Percentiles rank a stretch among this genome's conserved stretches.
Conservation (phyloP, 2,329 filamentous ascomycete species). For the Fusarium sp. region DNA sequence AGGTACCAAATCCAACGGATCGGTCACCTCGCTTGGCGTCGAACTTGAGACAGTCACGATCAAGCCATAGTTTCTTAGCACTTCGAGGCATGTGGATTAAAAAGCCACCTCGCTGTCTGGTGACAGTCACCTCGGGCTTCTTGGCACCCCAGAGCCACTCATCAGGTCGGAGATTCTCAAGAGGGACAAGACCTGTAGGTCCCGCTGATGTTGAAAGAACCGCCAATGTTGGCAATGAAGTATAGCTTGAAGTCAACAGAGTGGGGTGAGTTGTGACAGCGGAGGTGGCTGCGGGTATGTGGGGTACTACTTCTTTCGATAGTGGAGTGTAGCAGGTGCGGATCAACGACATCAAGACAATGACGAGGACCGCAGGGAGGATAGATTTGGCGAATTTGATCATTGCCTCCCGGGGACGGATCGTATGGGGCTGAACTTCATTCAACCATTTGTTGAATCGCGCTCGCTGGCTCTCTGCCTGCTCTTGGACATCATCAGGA, state of each 20-base stretch:
- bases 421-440: conserved; percentile 22
- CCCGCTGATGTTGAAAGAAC: conserved; percentile 29
- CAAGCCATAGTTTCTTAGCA: conserved; percentile 65
- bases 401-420: conserved; percentile 25
- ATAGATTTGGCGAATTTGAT: conserved; percentile 24
- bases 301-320: conserved; percentile 30
- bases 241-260: conserved; percentile 30
- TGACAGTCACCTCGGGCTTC: conserved; percentile 46
- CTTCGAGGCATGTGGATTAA: conserved; percentile 62
- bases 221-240: conserved; percentile 26
- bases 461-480: conserved; percentile 11
- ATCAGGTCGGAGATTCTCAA: conserved; percentile 44
- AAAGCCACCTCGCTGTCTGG: conserved; percentile 59
- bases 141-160: conserved; percentile 51
- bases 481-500: conserved; percentile 13
- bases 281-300: conserved; percentile 42
- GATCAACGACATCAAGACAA: conserved; percentile 40
- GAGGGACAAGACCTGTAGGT: conserved; percentile 44
- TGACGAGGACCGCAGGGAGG: conserved; percentile 42
- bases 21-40: conserved; percentile 62
- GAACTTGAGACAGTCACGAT: conserved; percentile 66
- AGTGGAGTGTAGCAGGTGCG: conserved; percentile 44
- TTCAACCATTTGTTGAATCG: conserved; percentile 23
- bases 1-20: conserved; percentile 60
- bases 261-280: conserved; percentile 41